These are phyloP conservation scores for Forsythia suspensa DNA, from an alignment of 257 asterid species.

Conservation along the genomic window DNA sequence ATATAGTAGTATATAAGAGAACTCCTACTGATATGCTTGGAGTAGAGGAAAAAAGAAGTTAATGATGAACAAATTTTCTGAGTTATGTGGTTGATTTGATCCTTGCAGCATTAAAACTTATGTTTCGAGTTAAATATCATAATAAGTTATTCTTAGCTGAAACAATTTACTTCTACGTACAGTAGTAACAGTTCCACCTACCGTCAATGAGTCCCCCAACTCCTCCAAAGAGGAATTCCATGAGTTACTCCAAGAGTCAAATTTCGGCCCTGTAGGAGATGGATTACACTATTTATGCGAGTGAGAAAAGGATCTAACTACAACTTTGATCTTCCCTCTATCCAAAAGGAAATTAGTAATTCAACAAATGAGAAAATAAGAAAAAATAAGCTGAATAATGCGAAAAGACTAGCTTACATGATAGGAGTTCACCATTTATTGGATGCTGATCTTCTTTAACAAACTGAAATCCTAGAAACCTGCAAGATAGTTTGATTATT, in stretches of 20 bases:
- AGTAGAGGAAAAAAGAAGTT: constrained; percentile 2
- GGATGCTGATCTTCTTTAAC: constrained; percentile 63
- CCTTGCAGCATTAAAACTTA: constrained; percentile 2
- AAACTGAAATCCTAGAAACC: constrained; percentile 83
- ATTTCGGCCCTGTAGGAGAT: constrained; percentile 56
- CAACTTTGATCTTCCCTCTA: background rate
- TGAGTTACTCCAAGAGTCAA: constrained; percentile 44
- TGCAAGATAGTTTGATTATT: constrained; percentile 38
- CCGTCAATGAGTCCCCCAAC: constrained; percentile 71
- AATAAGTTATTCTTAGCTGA: background rate
- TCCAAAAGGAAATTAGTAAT: background rate
- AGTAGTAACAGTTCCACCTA: constrained; percentile 22
- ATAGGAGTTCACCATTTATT: constrained; percentile 37
- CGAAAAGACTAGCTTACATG: constrained; percentile 49
- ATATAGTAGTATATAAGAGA: background rate
- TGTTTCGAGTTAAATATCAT: background rate
- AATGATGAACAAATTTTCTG: constrained; percentile 5
- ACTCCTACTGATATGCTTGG: constrained; percentile 1
- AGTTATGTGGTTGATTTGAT: background rate
- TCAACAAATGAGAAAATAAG: background rate
- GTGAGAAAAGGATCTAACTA: background rate
- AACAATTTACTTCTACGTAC: background rate
- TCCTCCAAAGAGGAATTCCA: constrained; percentile 57
- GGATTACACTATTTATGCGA: constrained; percentile 13
- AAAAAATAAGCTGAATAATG: constrained; percentile 4